A percentile compares a stretch with the other conserved stretches of the same genome.
phyloP scores from a whole-genome alignment of 2,329 filamentous ascomycete species.

The Stagonosporopsis chrysanthemi region DNA sequence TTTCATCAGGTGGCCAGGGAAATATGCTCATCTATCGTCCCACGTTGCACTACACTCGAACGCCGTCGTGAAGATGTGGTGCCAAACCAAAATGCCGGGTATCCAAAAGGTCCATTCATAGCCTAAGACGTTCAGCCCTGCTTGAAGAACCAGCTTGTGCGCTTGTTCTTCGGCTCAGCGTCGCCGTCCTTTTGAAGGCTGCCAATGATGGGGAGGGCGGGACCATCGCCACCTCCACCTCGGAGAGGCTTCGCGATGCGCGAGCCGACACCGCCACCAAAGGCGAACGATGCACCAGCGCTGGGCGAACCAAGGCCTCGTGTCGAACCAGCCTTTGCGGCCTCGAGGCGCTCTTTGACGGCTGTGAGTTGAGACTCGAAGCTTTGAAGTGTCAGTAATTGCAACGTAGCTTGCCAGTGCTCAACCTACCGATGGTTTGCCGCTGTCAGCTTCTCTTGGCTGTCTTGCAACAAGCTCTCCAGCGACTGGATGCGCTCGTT shows the following conservation, averaged over 20 bases:
- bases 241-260: slow-evolving; percentile 71
- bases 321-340: slow-evolving; percentile 89
- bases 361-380: slow-evolving; percentile 97
- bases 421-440: slow-evolving; percentile 90
- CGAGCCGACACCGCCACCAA: slow-evolving; percentile 59
- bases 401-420: background rate
- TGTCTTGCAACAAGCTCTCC: slow-evolving; percentile 91
- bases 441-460: slow-evolving; percentile 96
- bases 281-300: slow-evolving; percentile 70
- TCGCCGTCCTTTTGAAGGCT: slow-evolving; percentile 59
- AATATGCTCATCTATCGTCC: slow-evolving; percentile 7
- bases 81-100: slow-evolving; percentile 21
- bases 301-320: slow-evolving; percentile 75
- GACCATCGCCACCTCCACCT: slow-evolving; percentile 57
- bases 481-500: slow-evolving; percentile 97
- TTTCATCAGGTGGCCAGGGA: background rate
- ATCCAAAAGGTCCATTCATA: slow-evolving; percentile 15
- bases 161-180: slow-evolving; percentile 64
- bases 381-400: slow-evolving; percentile 58
- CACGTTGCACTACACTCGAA: slow-evolving; percentile 14
- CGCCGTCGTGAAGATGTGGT: slow-evolving; percentile 19
- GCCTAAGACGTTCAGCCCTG: slow-evolving; percentile 49
- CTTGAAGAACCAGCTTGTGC: slow-evolving; percentile 78
- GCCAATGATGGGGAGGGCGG: slow-evolving; percentile 53
- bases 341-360: slow-evolving; percentile 96